A percentile compares a stretch with the other conserved stretches of the same genome.
These are phyloP conservation scores for Zygoascus ofunaensis DNA, from an alignment of 805 yeast species.

Conservation along the genomic window DNA sequence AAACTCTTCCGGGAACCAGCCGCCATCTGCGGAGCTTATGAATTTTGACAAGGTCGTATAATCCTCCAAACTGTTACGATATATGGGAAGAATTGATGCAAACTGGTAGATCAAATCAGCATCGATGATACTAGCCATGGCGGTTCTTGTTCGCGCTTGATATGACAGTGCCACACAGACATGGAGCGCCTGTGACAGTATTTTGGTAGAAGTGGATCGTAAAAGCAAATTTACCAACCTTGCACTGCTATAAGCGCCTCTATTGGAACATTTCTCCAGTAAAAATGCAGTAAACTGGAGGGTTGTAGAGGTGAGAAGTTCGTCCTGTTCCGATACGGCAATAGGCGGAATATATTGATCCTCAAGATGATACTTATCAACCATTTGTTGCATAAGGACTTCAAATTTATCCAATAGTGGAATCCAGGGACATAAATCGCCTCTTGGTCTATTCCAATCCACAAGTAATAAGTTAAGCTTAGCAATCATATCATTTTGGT, in stretches of 20 bases:
- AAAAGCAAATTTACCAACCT: slow-evolving; percentile 52
- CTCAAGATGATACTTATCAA: slow-evolving; percentile 45
- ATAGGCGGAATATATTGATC: slow-evolving; percentile 40
- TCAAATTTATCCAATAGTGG: slow-evolving; percentile 70
- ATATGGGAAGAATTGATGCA: slow-evolving; percentile 43
- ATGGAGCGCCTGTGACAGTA: slow-evolving; percentile 52
- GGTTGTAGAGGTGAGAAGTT: slow-evolving; percentile 39
- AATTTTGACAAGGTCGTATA: slow-evolving; percentile 20
- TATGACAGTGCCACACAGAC: slow-evolving; percentile 54
- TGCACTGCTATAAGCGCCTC: slow-evolving; percentile 57
- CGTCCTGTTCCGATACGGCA: slow-evolving; percentile 40
- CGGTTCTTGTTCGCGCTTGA: slow-evolving; percentile 35
- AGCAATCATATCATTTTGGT: slow-evolving; percentile 34
- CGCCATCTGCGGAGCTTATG: slow-evolving; percentile 12
- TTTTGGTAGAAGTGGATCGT: slow-evolving; percentile 48
- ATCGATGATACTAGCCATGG: slow-evolving; percentile 34
- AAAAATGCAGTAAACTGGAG: slow-evolving; percentile 54
- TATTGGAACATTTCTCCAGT: slow-evolving; percentile 59
- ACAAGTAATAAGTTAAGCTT: slow-evolving; percentile 31
- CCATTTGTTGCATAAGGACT: slow-evolving; percentile 44
- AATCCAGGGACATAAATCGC: slow-evolving; percentile 69
- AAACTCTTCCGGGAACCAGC: slow-evolving; percentile 14
- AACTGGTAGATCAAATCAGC: slow-evolving; percentile 43
- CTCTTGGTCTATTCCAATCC: slow-evolving; percentile 54
- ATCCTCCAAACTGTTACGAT: slow-evolving; percentile 11